Base-by-base conservation (phyloP, 2,329 filamentous ascomycete species). In the Exophiala sp. region DNA sequence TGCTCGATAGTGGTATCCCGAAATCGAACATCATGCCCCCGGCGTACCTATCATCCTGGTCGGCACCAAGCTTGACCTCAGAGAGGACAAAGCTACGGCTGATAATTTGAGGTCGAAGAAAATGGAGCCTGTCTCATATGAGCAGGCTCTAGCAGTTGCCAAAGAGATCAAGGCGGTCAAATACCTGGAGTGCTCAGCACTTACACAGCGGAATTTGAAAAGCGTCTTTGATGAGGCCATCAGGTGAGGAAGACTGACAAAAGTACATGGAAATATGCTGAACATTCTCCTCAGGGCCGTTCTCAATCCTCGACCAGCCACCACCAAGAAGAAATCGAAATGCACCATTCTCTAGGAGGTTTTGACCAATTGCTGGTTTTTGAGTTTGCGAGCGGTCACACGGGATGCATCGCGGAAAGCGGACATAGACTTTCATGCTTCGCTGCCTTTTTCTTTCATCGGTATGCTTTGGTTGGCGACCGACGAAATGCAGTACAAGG, bases 151-250 rank as follows among this genome's bases (percentile, higher is more conserved):
- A 60, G 77, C 86, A 62, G 88, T 92, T 61, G 90, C 91, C 59
- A 95, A 95, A 77, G 91, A 96, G 67, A 96, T 99, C 74, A 87
- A 85, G 69, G 92, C 94, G 42, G 89, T 94, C 76, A 97, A 96
- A 77, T 99, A 99, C 75, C 82, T 97, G 39, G 94, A 99, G 76
- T 99, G 94, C 77, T 97, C 94, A 48, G 94, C 94, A 44, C 78
- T 99, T 63, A 99, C 94, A 35, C 94, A 97, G 78, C 82, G 92
- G 68, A 96, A 96, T 73, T 75, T 99, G 65, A 99, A 99, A 85
- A 95, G 90, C 67, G 94, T 99, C 45, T 99, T 99, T 69, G 94
- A 99, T 69, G 92, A 96, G 75, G 94, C 94, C 33, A 99, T 99
- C 69, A 87, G 94, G 94, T 97, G 77, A 65, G 86, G 75, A 16